phyloP scores from a whole-genome alignment of 2,329 filamentous ascomycete genomes.

The Aspergillus sp. region DNA sequence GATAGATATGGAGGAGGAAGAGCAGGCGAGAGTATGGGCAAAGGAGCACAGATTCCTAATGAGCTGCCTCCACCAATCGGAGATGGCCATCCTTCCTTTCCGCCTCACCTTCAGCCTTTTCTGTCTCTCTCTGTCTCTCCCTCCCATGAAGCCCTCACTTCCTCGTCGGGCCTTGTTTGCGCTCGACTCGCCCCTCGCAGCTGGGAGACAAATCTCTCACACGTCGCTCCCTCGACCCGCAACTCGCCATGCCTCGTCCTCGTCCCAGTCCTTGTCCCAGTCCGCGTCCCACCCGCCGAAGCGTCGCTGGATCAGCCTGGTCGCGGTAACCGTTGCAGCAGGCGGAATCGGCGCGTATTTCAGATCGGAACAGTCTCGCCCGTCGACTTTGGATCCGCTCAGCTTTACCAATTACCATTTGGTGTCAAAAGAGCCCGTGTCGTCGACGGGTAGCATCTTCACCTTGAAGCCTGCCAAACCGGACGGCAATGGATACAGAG shows the following conservation, averaged over 20 bases:
- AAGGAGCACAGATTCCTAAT: not conserved
- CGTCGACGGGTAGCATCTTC: constrained; percentile 40
- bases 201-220: constrained; percentile 5
- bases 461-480: constrained; percentile 29
- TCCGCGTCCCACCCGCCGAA: constrained; percentile 15
- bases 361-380: constrained; percentile 17
- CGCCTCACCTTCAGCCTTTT: not conserved
- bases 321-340: constrained; percentile 25
- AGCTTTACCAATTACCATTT: constrained; percentile 35
- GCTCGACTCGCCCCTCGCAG: constrained; percentile 10
- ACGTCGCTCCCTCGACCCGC: constrained; percentile 8
- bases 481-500: constrained; percentile 23
- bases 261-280: constrained; percentile 10
- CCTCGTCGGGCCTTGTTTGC: constrained; percentile 5
- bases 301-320: constrained; percentile 26
- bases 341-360: constrained; percentile 29
- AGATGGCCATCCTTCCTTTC: too few relatives aligned
- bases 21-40: too few relatives aligned
- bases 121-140: not conserved
- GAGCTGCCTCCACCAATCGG: too few relatives aligned
- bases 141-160: constrained; percentile 13
- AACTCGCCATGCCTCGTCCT: constrained; percentile 15
- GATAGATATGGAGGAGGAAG: constrained; percentile 2
- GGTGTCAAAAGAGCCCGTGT: constrained; percentile 35
- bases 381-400: constrained; percentile 23